Evolutionary conservation across 139 green algal genomes (phyloP), one percentile per base, ranked within the genome.

Genomic region (Chlamydomonas eustigma): DNA sequence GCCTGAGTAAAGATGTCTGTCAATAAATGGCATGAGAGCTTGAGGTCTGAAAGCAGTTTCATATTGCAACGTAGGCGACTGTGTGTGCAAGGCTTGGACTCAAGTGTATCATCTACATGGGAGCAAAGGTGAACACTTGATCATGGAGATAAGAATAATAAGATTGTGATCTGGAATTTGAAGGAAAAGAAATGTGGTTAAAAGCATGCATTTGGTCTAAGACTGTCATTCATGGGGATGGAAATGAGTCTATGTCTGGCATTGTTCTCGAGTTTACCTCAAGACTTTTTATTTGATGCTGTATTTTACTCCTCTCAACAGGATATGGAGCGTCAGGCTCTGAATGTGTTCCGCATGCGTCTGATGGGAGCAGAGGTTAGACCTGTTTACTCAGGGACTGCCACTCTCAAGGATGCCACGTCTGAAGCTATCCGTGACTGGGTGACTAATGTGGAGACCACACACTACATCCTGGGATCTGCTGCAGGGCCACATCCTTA

Each of bases 291-390:
- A n/a, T n/a, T n/a, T n/a, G n/a, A n/a, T n/a, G n/a, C n/a, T n/a
- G n/a, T n/a, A n/a, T n/a, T n/a, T n/a, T n/a, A n/a, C n/a, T n/a
- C n/a, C 12, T 4, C 1, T 64, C 2, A 30, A 32, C 69, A 90
- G 80, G 94, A 98, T 88, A 98, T 98, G 91, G 92, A 98, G 86
- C 82, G 94, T 4, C 95, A 99, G 87, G 85, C 90, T 70, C 91
- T 99, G 25, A 99, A 99, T 80, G 96, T 99, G 31, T 99, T 99
- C 90, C 90, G 96, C 77, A 99, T 99, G 96, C 89, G 91, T 18
- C 88, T 99, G 31, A 89, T 98, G 77, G 96, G 96, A 24, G 96
- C 96, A 2, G 94, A 99, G 89, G 85, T 93, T 39, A 85, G 92
- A 5, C 86, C 92, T 3, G 96, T 99, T 58, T 66, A 91, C 79